phyloP scores from a whole-genome alignment of 805 yeast species.

The Yamadazyma takamatsuzukensis region DNA sequence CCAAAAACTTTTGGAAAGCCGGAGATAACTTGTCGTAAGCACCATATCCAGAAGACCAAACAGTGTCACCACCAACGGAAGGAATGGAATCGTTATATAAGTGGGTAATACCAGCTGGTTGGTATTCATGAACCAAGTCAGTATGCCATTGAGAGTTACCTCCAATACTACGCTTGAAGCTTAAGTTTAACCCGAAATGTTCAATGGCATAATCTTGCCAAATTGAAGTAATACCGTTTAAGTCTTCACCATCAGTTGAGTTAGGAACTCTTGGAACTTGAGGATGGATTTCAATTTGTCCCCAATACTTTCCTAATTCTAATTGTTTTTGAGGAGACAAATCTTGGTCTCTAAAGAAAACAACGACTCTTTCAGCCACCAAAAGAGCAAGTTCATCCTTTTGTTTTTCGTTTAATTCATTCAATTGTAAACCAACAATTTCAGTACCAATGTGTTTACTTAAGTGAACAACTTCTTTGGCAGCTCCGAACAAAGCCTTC shows the following conservation, averaged over 20 bases:
- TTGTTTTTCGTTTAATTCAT: constrained; percentile 23
- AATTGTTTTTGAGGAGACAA: constrained; percentile 29
- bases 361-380: constrained; percentile 27
- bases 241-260: constrained; percentile 11
- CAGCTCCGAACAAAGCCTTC: constrained; percentile 25
- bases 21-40: constrained; percentile 56
- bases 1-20: constrained; percentile 47
- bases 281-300: constrained; percentile 28
- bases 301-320: constrained; percentile 25
- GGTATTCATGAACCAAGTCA: constrained; percentile 33
- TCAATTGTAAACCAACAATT: constrained; percentile 27
- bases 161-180: constrained; percentile 19
- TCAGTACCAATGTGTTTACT: constrained; percentile 26
- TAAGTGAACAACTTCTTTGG: constrained; percentile 24
- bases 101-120: constrained; percentile 38
- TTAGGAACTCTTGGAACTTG: constrained; percentile 23
- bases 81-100: constrained; percentile 40
- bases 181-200: constrained; percentile 23
- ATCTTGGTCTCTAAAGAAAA: constrained; percentile 29
- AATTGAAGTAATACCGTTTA: constrained; percentile 35
- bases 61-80: constrained; percentile 51
- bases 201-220: constrained; percentile 37
- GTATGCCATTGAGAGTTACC: constrained; percentile 33
- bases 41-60: constrained; percentile 57
- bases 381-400: constrained; percentile 27